Evolutionary conservation across 2,329 filamentous ascomycete species (phyloP).

Genomic region (Monosporascus sp.): DNA sequence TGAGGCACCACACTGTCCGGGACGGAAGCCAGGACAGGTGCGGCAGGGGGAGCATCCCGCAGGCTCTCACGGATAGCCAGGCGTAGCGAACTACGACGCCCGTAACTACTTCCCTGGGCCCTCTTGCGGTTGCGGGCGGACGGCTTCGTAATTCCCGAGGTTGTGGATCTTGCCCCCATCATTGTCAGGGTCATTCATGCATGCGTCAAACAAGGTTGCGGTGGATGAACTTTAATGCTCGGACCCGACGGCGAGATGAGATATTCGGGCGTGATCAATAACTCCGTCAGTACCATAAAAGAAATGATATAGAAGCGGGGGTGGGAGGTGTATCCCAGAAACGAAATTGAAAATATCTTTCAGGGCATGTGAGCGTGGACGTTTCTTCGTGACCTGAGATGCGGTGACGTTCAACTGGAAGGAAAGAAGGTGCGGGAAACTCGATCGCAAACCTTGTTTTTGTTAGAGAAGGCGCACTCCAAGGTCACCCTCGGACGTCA

Average conservation of each 20-base stretch:
- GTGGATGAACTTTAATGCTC: too few species aligned
- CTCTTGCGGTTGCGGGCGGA: not conserved
- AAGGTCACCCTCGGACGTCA: not conserved
- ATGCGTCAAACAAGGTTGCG: too few species aligned
- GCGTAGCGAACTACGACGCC: conserved; percentile 15
- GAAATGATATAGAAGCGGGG: too few species aligned
- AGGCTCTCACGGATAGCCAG: conserved; percentile 8
- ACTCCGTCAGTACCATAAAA: too few species aligned
- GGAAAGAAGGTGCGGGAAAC: not conserved
- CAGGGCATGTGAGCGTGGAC: not conserved
- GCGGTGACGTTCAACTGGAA: not conserved
- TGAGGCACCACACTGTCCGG: not conserved
- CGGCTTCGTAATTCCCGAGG: not conserved
- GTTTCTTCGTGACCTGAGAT: too few species aligned
- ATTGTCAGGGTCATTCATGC: too few species aligned
- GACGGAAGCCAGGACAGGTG: too few species aligned
- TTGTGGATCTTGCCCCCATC: too few species aligned
- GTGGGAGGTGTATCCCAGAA: too few species aligned
- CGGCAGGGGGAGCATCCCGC: not conserved
- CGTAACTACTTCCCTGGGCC: not conserved
- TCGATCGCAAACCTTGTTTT: not conserved
- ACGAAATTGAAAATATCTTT: not conserved
- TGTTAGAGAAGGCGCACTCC: not conserved
- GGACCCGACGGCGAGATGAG: too few species aligned
- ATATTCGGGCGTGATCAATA: too few species aligned